Base-by-base conservation (phyloP, 192 early-diverging fungal genomes). In the Coemansia erecta region DNA sequence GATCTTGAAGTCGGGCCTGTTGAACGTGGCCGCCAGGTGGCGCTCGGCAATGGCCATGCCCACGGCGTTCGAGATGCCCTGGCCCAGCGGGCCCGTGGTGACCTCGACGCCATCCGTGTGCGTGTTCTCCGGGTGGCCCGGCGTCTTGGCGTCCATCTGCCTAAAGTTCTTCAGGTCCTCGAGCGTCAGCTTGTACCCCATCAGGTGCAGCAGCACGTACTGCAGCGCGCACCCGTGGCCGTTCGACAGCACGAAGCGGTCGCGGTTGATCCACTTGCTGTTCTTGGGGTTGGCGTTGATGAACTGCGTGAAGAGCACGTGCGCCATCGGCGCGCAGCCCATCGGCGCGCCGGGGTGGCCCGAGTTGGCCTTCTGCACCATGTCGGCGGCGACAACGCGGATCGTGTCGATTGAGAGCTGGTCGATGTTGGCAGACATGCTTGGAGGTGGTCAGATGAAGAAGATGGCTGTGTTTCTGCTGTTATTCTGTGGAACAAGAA, bases 271-370 rank as follows among this genome's bases (percentile, higher is more conserved):
- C 94, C 95, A 97, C 54, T 86, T 66, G 61, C 93, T 91, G 81
- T 96, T 86, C 70, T 84, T 83, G 56, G 97, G 95, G 83, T 93
- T 92, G 57, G 78, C 84, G 51, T 80, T 86, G 70, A 98, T 84
- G 72, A 87, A 89, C 43, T 81, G 82, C n/a, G 87, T 86, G 71
- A 94, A 99, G 45, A 98, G 76, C 45, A 90, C 80, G 57, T 95
- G 90, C 12, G 90, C 91, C 85, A 99, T 89, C 10, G 94, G 94
- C 47, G 95, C 97, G 60, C 90, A 95, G 14, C 97, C 97, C 90
- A 99, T 95, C 10, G 97, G 97, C 31, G 94, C 94, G 54, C 96
- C 95, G 42, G 94, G 94, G 63, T 99, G 97, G 13, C 97, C 97
- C 50, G 91, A 93, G 73, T 92, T 93, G 70, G 92, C 87, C 62